Base-by-base conservation (phyloP, 306 rosid genomes). In the Luffa acutangula region DNA sequence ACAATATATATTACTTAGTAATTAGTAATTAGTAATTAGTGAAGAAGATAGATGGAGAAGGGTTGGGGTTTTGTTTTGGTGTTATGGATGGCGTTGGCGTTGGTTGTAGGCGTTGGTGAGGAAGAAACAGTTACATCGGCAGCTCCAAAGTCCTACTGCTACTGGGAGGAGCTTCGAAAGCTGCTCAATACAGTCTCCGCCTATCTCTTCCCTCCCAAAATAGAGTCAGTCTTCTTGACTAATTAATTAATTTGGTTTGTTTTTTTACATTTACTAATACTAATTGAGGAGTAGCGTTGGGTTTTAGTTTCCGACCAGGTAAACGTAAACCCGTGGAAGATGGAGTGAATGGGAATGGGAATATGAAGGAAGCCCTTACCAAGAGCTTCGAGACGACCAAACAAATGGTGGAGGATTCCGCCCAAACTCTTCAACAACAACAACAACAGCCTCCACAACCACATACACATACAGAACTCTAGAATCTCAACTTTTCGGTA, bases 401-500 rank as follows among this genome's bases (percentile, higher is more conserved):
- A 52, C 85, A 25, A 14, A 79, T 58, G 0, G 80, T 81, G 60
- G 88, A 83, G 66, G 85, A 34, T 49, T 70, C 87, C 1, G 90
- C 87, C 7, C 33, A 60, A 37, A 17, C 63, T 12, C 63, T 57
- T 8, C 63, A 21, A 57, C 63, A 20, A 57, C 33, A n/a, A n/a
- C 34, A n/a, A n/a, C n/a, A n/a, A n/a, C n/a, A 25, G 31, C 31
- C 31, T 25, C 31, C 41, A 37, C 41, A 3, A 37, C 41, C 1
- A 37, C 41, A n/a, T n/a, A n/a, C 63, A 57, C 12, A 57, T 57
- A n/a, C 63, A 20, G 63, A 57, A 57, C 63, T 57, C 33, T 49
- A 49, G 54, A 13, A 49, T 49, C 18, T 48, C 31, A 25, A 25
- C 31, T 25, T 25, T 25, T 25, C 31, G 0, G 51, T n/a, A n/a